These are phyloP conservation scores for Canavalia ensiformis DNA, from an alignment of 306 rosid genomes.

Conservation along the genomic window DNA sequence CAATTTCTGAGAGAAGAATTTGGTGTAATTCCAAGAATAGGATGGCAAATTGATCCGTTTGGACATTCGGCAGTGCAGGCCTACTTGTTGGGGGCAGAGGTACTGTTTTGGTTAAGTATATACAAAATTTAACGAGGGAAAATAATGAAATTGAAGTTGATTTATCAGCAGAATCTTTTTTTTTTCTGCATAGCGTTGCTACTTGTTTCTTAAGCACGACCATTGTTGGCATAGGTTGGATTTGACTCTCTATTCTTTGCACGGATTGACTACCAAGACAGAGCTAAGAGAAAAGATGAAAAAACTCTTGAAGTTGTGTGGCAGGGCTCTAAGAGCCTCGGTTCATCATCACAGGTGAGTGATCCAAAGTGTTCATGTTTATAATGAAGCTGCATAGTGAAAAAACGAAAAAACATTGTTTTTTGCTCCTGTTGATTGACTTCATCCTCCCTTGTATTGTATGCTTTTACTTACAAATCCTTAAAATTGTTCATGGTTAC, in stretches of 20 bases:
- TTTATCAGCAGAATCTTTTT: conserved; percentile 6
- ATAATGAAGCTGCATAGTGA: background rate
- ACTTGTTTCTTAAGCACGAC: conserved; percentile 20
- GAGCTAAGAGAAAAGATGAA: conserved; percentile 72
- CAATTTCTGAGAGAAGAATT: conserved; percentile 69
- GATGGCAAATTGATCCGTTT: conserved; percentile 95
- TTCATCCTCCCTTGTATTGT: conserved; percentile 1
- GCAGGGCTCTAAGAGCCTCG: conserved; percentile 79
- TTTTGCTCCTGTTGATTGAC: conserved; percentile 1
- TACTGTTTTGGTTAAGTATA: conserved; percentile 24
- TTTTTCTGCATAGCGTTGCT: background rate
- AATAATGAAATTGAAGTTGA: conserved; percentile 17
- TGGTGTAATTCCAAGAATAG: conserved; percentile 72
- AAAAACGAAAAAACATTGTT: background rate
- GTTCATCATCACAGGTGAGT: conserved; percentile 80
- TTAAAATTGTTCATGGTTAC: conserved; percentile 30
- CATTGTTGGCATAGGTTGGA: conserved; percentile 60
- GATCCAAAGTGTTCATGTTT: conserved; percentile 28
- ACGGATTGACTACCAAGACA: conserved; percentile 88
- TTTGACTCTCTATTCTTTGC: conserved; percentile 85
- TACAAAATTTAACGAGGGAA: conserved; percentile 2
- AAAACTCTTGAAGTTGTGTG: conserved; percentile 86
- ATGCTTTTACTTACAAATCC: conserved; percentile 22
- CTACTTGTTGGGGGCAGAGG: conserved; percentile 82
- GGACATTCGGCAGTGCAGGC: conserved; percentile 95